Evolutionary conservation across 441 rosid species (phyloP).

Genomic region (Isatis lusitanica): DNA sequence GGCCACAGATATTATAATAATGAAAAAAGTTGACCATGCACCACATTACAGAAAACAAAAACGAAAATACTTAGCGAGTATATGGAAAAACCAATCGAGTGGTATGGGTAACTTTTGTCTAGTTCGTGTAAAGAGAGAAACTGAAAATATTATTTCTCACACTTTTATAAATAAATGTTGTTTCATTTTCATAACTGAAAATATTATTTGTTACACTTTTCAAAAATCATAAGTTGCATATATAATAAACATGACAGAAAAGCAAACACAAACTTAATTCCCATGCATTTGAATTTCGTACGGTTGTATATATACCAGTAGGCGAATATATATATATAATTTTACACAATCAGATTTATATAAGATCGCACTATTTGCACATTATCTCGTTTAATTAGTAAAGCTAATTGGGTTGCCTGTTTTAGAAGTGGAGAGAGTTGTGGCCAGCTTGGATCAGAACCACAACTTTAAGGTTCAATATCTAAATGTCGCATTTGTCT

Average conservation of each 20-base stretch:
- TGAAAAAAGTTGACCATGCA: background rate
- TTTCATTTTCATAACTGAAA: too few relatives aligned
- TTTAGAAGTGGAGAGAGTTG: constrained; percentile 15
- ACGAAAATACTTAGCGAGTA: background rate
- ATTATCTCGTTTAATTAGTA: background rate
- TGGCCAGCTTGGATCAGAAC: constrained; percentile 47
- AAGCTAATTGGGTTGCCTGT: constrained; percentile 10
- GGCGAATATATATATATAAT: background rate
- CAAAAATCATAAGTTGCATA: background rate
- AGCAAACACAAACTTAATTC: background rate
- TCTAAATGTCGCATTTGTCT: constrained; percentile 46
- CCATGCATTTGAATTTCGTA: background rate
- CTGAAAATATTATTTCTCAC: too few relatives aligned
- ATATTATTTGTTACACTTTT: background rate
- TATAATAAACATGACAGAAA: background rate
- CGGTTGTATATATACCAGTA: background rate
- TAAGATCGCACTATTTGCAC: background rate
- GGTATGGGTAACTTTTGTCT: background rate
- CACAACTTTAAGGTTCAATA: constrained; percentile 61
- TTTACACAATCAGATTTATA: background rate
- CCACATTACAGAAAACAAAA: background rate
- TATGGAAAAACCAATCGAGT: background rate
- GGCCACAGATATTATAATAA: background rate
- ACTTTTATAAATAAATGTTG: too few relatives aligned
- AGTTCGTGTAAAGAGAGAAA: background rate